Base-by-base conservation (phyloP, 176 grass and related monocot species). In the Rhynchospora pubera region DNA sequence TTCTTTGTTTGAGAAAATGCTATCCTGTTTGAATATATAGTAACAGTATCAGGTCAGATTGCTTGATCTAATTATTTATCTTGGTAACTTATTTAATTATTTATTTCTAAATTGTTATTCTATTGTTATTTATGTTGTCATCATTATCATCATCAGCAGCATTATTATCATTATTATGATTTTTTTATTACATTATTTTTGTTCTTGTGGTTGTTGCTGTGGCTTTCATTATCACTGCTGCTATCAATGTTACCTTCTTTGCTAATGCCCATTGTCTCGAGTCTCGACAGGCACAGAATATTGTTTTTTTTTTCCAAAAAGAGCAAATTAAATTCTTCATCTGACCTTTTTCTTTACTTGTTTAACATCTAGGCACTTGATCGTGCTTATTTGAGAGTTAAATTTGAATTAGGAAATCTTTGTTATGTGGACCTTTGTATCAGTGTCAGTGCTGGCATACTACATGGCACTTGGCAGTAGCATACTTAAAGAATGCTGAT, bases 11-110 rank as follows among this genome's bases (percentile, higher is more conserved):
- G 16, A 50, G 14, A 88, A 86, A 15, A 94, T 59, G 11, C 64
- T 81, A 23, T 91, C 92, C 87, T 85, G 70, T 77, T 16, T 48
- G 4, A 51, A 77, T 0, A 5, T 15, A 83, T 46, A 60, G 6
- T 60, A 56, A 77, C 48, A 11, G 10, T 8, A 77, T 53, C 52
- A 55, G 71, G 21, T 53, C n/a, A 75, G 71, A 28, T 75, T 75
- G 10, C 47, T 53, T 48, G 13, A 50, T 72, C 43, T 46, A 34
- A 44, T 69, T 69, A 69, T n/a, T 48, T 48, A 47, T 45, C 4
- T 48, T 72, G 11, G 22, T 79, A 9, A 57, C 6, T 55, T 30
- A 9, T 57, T 59, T 18, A 56, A 48, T 42, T 56, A 60, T 79
- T 58, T 58, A 9, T 58, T 34, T 19, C 12, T 34, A 58, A 58